Evolutionary conservation across 805 yeast genomes (phyloP), one percentile per base, ranked within the genome.

Genomic region (Ogataea sp.): DNA sequence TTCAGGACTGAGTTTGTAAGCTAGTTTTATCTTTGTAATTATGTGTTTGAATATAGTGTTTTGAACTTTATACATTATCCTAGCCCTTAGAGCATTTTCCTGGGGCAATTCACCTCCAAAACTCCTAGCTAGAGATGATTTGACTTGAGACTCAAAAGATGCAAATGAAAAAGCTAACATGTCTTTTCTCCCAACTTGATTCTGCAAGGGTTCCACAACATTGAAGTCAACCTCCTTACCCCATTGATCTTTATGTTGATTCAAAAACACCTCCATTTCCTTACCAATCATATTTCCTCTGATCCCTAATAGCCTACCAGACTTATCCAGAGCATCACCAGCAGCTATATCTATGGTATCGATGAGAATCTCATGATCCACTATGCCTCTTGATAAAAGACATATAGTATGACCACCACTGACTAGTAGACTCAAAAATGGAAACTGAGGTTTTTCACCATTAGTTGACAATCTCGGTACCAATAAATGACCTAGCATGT

Each of bases 351-450:
- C 98, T 16, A 77, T 61, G 0, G 95, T 84, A 50, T 88, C 72
- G 17, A 81, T 76, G 4, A 87, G 56, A 1, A 90, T 73, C 42
- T 77, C 78, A 62, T 93, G 98, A 2, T 81, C 70, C 0, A 67
- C 44, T 1, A 87, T 49, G 15, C 80, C 63, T 24, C 58, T 62
- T 40, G 89, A 80, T 7, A 76, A 64, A 1, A 90, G 95, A 20
- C 89, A 63, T 78, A 87, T 78, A 0, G 97, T 89, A 53, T 93
- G 98, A 1, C 98, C 98, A 0, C 98, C 98, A 50, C 94, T 82
- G 15, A 80, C 89, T 24, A 93, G 62, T 20, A 93, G 63, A 49
- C 89, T 83, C 14, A 86, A 49, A 47, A 83, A 86, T 2, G 94
- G 94, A 48, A 65, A 83, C 15, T 54, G 38, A 0, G 85, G 84